Percentiles rank a stretch among this genome's conserved stretches.
Evolutionary conservation across 148 eudicot genomes (phyloP).

Genomic region (Polygonum maritimum): DNA sequence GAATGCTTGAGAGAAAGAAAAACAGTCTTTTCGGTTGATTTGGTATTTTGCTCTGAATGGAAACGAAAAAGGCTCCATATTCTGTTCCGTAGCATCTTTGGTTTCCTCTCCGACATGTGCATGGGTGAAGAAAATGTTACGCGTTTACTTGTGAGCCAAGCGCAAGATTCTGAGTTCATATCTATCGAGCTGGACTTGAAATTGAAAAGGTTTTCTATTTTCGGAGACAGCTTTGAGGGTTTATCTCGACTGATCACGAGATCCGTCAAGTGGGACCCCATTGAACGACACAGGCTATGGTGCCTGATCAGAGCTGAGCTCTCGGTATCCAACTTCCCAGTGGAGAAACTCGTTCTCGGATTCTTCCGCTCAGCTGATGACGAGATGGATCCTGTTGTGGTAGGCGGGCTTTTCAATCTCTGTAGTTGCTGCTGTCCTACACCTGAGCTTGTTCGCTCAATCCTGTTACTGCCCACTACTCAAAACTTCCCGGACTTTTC

Average conservation of each 20-base stretch:
- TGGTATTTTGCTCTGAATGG: slow-evolving; percentile 22
- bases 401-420: slow-evolving; percentile 23
- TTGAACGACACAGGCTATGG: slow-evolving; percentile 28
- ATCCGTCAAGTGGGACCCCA: slow-evolving; percentile 24
- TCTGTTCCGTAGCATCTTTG: slow-evolving; percentile 20
- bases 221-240: slow-evolving; percentile 23
- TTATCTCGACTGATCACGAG: slow-evolving; percentile 18
- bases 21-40: slow-evolving; percentile 14
- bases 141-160: slow-evolving; percentile 22
- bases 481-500: slow-evolving; percentile 24
- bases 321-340: slow-evolving; percentile 20
- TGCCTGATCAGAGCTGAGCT: slow-evolving; percentile 31
- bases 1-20: slow-evolving; percentile 10
- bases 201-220: slow-evolving; percentile 25
- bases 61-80: slow-evolving; percentile 12
- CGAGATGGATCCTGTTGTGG: slow-evolving; percentile 14
- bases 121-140: slow-evolving; percentile 21
- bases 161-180: slow-evolving; percentile 22
- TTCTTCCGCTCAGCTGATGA: slow-evolving; percentile 24
- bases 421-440: slow-evolving; percentile 27
- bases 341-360: slow-evolving; percentile 29
- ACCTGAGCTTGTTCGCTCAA: slow-evolving; percentile 31
- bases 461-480: slow-evolving; percentile 25
- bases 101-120: slow-evolving; percentile 24
- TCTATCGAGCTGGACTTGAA: slow-evolving; percentile 24